A percentile compares a stretch with the other conserved stretches of the same genome.
These are phyloP conservation scores for Solanum tacnaense DNA, from an alignment of 257 asterid species.

Conservation along the genomic window DNA sequence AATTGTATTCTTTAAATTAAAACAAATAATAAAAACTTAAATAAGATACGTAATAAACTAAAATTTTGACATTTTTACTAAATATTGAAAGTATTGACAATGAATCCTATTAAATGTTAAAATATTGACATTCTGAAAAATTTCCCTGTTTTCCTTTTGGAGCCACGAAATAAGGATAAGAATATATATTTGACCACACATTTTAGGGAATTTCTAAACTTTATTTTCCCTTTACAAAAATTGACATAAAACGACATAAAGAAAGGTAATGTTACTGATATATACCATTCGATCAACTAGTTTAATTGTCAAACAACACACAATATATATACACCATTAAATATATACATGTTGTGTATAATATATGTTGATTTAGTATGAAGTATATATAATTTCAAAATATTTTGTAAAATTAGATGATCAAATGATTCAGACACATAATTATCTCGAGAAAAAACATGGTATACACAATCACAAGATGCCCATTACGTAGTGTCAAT, in stretches of 20 bases:
- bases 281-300: neutral
- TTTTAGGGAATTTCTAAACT: neutral
- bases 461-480: neutral
- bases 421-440: neutral
- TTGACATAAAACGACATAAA: neutral
- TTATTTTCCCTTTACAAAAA: neutral
- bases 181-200: neutral
- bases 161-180: neutral
- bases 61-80: no score
- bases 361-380: neutral
- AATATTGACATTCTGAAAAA: no score
- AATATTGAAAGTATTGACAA: no score
- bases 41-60: no score
- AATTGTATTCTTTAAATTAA: no score
- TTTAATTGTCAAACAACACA: fast-evolving
- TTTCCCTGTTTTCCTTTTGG: no score
- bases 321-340: neutral
- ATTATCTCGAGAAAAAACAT: neutral
- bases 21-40: no score
- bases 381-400: neutral
- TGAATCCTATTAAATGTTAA: no score
- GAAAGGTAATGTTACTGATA: neutral
- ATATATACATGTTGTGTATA: neutral
- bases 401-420: neutral
- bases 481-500: neutral